phyloP scores from a whole-genome alignment of 179 eudicot species.

The Sideroxylon spinosum region DNA sequence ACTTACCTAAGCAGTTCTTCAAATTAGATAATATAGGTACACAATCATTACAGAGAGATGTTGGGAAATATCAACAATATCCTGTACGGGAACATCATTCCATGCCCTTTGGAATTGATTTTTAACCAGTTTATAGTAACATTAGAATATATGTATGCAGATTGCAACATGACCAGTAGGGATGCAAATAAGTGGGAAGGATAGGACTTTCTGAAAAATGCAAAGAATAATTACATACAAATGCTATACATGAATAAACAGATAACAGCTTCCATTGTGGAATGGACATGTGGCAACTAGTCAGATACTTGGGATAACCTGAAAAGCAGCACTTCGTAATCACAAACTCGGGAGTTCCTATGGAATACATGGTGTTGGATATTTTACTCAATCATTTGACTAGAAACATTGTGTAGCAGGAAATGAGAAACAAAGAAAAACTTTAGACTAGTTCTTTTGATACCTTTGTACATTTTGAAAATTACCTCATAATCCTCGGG shows the following conservation, averaged over 20 bases:
- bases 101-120: background rate
- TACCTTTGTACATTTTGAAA: background rate
- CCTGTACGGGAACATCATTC: background rate
- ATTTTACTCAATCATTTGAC: background rate
- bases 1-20: background rate
- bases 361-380: background rate
- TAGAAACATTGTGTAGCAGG: background rate
- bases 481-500: conserved; percentile 66
- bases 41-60: background rate
- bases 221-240: too few species aligned
- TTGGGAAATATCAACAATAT: background rate
- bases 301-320: background rate
- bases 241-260: too few species aligned
- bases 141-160: background rate
- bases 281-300: background rate
- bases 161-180: background rate
- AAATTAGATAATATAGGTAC: background rate
- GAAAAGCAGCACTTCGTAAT: conserved; percentile 1
- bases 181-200: too few species aligned
- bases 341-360: background rate
- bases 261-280: background rate
- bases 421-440: background rate
- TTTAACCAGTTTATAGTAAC: background rate
- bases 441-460: background rate
- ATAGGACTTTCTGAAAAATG: too few species aligned